Evolutionary conservation across 768 basidiomycete genomes (phyloP).

Genomic region (Xanthoconium purpureum): DNA sequence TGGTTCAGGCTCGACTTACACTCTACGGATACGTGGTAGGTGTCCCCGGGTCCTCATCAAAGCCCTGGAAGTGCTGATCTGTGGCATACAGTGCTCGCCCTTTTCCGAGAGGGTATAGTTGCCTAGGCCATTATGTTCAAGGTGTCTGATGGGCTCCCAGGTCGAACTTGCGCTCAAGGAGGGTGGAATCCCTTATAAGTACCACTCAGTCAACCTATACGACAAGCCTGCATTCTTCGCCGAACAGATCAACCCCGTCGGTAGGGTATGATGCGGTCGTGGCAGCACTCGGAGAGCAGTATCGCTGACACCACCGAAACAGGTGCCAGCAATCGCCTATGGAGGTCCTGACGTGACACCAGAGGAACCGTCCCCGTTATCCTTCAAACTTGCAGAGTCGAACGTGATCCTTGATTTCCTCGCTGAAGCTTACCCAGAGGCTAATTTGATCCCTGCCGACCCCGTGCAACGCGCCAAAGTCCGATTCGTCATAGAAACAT

Average conservation of each 20-base stretch:
- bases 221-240: conserved; percentile 69
- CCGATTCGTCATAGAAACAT: conserved; percentile 60
- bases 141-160: conserved; percentile 25
- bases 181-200: conserved; percentile 43
- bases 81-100: no score
- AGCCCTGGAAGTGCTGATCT: no score
- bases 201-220: conserved; percentile 51
- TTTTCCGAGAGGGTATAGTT: no score
- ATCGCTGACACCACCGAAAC: background rate
- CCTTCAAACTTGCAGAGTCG: conserved; percentile 60
- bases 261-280: conserved; percentile 44
- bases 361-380: conserved; percentile 53
- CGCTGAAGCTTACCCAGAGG: conserved; percentile 50
- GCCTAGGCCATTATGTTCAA: no score
- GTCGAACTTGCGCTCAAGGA: conserved; percentile 58
- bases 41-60: no score
- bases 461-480: conserved; percentile 52
- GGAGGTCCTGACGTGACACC: conserved; percentile 56
- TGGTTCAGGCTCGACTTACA: no score
- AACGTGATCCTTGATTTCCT: conserved; percentile 62
- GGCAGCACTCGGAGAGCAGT: no score
- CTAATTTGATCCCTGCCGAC: conserved; percentile 47
- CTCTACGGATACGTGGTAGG: no score
- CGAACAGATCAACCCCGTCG: conserved; percentile 56
- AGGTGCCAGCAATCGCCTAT: conserved; percentile 54